Conservation (phyloP, 768 basidiomycete species). For the Ephemerocybe angulata region DNA sequence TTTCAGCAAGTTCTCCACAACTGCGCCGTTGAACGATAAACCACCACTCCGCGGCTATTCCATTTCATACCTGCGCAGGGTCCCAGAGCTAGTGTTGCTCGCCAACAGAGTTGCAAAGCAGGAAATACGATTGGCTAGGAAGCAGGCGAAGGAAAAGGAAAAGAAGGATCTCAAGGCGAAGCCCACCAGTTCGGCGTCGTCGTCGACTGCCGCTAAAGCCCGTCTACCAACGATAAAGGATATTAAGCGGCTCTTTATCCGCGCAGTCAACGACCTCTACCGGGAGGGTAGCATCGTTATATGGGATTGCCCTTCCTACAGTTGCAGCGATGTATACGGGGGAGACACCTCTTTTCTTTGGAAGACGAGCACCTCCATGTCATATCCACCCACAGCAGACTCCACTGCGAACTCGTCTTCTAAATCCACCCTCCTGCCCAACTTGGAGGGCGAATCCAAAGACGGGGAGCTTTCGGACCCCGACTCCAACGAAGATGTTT, state of each 20-base stretch:
- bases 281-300: constrained; percentile 72
- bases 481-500: constrained; percentile 56
- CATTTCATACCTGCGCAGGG: constrained; percentile 70
- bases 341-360: constrained; percentile 41
- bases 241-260: constrained; percentile 63
- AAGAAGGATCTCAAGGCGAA: constrained; percentile 25
- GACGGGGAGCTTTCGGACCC: constrained; percentile 61
- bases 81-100: constrained; percentile 65
- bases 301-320: constrained; percentile 61
- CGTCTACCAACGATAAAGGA: constrained; percentile 34
- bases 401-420: constrained; percentile 1
- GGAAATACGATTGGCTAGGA: constrained; percentile 39
- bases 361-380: constrained; percentile 36
- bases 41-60: constrained; percentile 50
- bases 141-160: constrained; percentile 47
- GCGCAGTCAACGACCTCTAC: constrained; percentile 59
- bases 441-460: constrained; percentile 32
- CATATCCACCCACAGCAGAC: constrained; percentile 23
- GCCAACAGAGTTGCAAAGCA: constrained; percentile 63
- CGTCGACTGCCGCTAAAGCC: constrained; percentile 4
- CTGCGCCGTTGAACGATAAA: not conserved
- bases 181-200: not conserved
- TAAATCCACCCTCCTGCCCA: not conserved
- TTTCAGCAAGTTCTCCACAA: not conserved
- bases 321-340: constrained; percentile 14